Evolutionary conservation across 164 flowering plant genomes (phyloP).

Genomic region (Warburgia ugandensis): DNA sequence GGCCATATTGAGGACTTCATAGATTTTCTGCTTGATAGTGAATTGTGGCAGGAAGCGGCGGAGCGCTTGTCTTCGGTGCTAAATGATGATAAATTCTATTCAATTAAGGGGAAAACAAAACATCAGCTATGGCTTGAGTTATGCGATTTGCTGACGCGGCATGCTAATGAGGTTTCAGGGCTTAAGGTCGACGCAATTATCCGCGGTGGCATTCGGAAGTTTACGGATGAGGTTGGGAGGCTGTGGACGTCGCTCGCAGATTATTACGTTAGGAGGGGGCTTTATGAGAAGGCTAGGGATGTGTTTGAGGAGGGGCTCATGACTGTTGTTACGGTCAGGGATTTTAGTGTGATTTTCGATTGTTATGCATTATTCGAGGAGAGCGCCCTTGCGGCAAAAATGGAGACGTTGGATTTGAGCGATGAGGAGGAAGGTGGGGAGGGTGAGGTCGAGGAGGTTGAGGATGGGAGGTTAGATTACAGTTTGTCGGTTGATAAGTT

Average conservation of each 20-base stretch:
- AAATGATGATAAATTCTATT: slow-evolving; percentile 73
- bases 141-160: slow-evolving; percentile 76
- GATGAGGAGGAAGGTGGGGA: slow-evolving; percentile 49
- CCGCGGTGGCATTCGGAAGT: slow-evolving; percentile 91
- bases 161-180: slow-evolving; percentile 72
- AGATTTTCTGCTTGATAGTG: slow-evolving; percentile 65
- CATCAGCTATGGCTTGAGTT: slow-evolving; percentile 84
- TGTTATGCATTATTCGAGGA: slow-evolving; percentile 86
- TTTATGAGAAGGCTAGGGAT: slow-evolving; percentile 86
- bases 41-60: slow-evolving; percentile 79
- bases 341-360: slow-evolving; percentile 85
- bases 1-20: slow-evolving; percentile 84
- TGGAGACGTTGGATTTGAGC: slow-evolving; percentile 50
- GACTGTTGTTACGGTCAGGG: slow-evolving; percentile 83
- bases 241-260: slow-evolving; percentile 92
- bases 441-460: slow-evolving; percentile 18
- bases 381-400: slow-evolving; percentile 58
- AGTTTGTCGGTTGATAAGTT: slow-evolving; percentile 32
- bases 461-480: slow-evolving; percentile 39
- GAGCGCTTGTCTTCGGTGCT: slow-evolving; percentile 85
- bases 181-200: slow-evolving; percentile 92
- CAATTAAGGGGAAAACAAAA: slow-evolving; percentile 81
- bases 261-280: slow-evolving; percentile 67
- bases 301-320: slow-evolving; percentile 88
- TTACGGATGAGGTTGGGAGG: slow-evolving; percentile 88